Evolutionary conservation across 2,329 filamentous ascomycete genomes (phyloP).

Genomic region (Hyphodiscus sp.): DNA sequence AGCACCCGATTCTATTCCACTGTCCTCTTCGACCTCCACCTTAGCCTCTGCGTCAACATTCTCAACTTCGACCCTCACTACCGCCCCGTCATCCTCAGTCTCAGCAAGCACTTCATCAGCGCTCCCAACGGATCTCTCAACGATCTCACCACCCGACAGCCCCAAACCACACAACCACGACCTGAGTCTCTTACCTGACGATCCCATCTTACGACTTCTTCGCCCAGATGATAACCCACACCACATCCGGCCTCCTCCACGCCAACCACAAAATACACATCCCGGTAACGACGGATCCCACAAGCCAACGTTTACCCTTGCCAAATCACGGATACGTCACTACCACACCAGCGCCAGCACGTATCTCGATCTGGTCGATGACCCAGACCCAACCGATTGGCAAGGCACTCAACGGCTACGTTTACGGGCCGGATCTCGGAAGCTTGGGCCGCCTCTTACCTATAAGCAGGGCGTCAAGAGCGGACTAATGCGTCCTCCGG

Average conservation of each 20-base stretch:
- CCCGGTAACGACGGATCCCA: conserved; percentile 38
- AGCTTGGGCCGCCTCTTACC: conserved; percentile 27
- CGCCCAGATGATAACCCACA: conserved; percentile 31
- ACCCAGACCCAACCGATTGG: conserved; percentile 34
- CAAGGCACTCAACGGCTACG: conserved; percentile 35
- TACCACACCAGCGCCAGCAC: conserved; percentile 48
- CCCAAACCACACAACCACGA: conserved; percentile 1
- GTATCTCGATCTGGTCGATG: conserved; percentile 55
- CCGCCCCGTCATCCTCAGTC: conserved; percentile 3
- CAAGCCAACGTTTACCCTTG: conserved; percentile 41
- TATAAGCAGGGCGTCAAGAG: neutral
- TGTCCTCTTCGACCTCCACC: neutral
- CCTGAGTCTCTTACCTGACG: conserved; percentile 17
- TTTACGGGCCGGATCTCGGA: conserved; percentile 44
- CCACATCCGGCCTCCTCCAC: conserved; percentile 31
- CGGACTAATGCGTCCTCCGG: conserved; percentile 12
- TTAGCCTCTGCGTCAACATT: neutral
- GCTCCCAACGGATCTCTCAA: neutral
- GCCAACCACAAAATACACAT: conserved; percentile 42
- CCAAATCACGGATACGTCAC: conserved; percentile 46
- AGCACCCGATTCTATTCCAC: neutral
- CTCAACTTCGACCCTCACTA: neutral
- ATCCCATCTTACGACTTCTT: conserved; percentile 20
- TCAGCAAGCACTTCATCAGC: conserved; percentile 3
- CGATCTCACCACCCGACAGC: neutral